Evolutionary conservation across 352 stramenopile genomes (phyloP).

Genomic region (Globisporangium takayamanum): DNA sequence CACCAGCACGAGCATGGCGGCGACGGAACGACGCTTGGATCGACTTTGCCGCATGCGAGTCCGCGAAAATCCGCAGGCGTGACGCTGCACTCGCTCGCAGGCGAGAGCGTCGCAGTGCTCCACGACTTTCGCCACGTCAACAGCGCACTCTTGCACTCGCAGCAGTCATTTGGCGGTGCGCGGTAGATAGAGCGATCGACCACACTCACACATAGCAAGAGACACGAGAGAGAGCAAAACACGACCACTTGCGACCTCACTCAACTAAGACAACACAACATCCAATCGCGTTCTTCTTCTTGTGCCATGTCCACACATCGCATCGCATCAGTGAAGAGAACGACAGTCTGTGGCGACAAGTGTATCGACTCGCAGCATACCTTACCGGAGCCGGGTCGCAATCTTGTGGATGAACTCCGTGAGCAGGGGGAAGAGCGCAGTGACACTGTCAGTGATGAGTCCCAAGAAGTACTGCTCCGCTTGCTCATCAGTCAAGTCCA

Average conservation of each 20-base stretch:
- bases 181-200: neutral
- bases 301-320: no score
- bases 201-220: neutral
- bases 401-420: conserved; percentile 88
- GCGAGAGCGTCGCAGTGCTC: conserved; percentile 29
- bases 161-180: conserved; percentile 18
- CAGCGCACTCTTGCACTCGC: conserved; percentile 25
- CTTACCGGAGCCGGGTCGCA: conserved; percentile 56
- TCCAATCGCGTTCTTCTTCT: no score
- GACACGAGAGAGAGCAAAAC: neutral
- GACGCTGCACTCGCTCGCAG: conserved; percentile 7
- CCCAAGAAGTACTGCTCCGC: conserved; percentile 96
- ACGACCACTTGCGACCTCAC: neutral
- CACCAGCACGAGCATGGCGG: conserved; percentile 11
- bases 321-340: neutral
- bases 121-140: conserved; percentile 49
- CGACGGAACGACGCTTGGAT: neutral
- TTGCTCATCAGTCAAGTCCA: conserved; percentile 97
- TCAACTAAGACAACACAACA: neutral
- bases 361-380: no score
- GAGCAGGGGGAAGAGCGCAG: conserved; percentile 85
- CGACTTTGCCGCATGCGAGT: neutral
- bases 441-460: conserved; percentile 95
- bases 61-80: neutral
- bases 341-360: no score